Evolutionary conservation across 139 green algal genomes (phyloP), one percentile per base, ranked within the genome.

Genomic region (Diplosphaera chodatii): DNA sequence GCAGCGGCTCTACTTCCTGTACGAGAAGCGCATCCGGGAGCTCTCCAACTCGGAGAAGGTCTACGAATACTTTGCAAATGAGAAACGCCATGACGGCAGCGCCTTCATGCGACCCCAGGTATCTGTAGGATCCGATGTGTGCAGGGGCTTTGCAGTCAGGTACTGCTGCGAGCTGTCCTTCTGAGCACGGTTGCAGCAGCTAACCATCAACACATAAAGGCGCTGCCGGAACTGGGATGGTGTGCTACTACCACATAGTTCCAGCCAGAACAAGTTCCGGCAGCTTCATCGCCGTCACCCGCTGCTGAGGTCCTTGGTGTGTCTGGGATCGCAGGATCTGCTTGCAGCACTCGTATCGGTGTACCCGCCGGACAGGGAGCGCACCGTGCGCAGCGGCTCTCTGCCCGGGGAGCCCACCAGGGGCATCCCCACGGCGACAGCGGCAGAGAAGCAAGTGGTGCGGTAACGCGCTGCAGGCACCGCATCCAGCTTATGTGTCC

Each of bases 11-110:
- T 91, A 89, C 67, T 85, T 77, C 76, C 89, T 85, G 70, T 96
- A 96, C 68, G 90, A 96, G 67, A 96, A 93, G 71, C 78, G 90
- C 21, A 86, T 94, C 22, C 66, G 85, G 1, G 88, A 94, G 30
- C 77, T 86, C n/a, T 89, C 78, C 72, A 68, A 80, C 0, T 82
- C 89, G 0, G 90, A 96, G 41, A 96, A 96, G 78, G 74, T 92
- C 1, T 96, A 91, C 66, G 88, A 91, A 3, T 96, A 96, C 62
- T 96, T 96, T 81, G 78, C 78, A 23, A 82, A 64, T 20, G n/a
- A 77, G 2, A 65, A 32, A 15, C 27, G 27, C 5, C 5, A 32
- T 2, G 59, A 65, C 21, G 59, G 59, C 59, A 65, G 59, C 28
- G 27, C 27, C 59, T 65, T 20, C 59, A 31, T 31, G 59, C 28